Conservation (phyloP, 1,139 yeast species). For the Geotrichum australiense region DNA sequence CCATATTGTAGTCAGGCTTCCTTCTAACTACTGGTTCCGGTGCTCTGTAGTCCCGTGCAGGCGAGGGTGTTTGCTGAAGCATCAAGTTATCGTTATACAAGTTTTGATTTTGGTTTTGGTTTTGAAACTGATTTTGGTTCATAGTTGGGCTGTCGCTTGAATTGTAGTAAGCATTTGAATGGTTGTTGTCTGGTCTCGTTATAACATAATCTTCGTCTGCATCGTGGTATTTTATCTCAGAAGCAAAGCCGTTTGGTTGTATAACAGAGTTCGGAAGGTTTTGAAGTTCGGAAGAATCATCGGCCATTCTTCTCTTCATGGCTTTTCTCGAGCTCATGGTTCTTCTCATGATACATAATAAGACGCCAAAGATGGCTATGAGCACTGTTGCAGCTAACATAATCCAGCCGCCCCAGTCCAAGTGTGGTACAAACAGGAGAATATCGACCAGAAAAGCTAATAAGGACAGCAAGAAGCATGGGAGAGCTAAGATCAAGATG, state of each 20-base stretch:
- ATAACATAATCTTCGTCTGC: too few species aligned
- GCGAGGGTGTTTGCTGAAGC: constrained; percentile 21
- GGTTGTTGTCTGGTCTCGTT: too few species aligned
- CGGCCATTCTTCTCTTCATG: constrained; percentile 28
- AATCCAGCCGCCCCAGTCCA: constrained; percentile 53
- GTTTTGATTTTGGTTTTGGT: too few species aligned
- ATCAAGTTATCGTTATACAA: constrained; percentile 12
- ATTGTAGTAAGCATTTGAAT: constrained; percentile 7
- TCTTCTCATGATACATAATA: constrained; percentile 47
- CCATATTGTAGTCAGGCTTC: too few species aligned
- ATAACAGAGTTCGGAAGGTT: constrained; percentile 18
- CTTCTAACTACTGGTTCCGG: too few species aligned
- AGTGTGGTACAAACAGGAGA: constrained; percentile 45
- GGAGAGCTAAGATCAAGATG: constrained; percentile 39
- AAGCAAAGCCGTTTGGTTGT: constrained; percentile 12
- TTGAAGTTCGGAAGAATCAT: constrained; percentile 23
- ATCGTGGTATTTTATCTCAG: constrained; percentile 3
- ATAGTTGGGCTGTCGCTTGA: constrained; percentile 4
- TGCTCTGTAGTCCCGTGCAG: constrained; percentile 20
- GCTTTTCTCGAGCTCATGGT: constrained; percentile 44
- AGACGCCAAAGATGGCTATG: constrained; percentile 38
- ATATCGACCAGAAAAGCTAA: constrained; percentile 51
- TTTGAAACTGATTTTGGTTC: too few species aligned
- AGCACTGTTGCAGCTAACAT: constrained; percentile 42
- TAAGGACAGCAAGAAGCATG: constrained; percentile 43